Base-by-base conservation (phyloP, 768 basidiomycete species). In the Boletus patriciae region DNA sequence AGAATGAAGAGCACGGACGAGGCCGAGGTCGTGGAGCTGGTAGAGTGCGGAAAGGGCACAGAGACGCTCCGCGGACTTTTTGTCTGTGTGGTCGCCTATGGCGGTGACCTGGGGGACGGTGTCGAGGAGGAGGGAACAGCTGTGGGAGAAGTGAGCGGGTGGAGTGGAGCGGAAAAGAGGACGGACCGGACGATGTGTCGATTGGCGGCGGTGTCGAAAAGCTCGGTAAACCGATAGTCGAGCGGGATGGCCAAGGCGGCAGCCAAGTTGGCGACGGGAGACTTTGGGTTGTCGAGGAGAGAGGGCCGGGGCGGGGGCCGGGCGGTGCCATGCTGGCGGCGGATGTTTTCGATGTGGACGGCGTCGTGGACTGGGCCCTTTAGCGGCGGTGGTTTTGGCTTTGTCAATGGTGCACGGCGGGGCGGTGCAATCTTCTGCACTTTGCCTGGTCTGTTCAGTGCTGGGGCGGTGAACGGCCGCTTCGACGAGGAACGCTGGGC, bases 11-110 rank as follows among this genome's bases (percentile, higher is more conserved):
- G 37, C 27, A 80, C 89, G 56, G 70, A 94, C 92, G 46, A 91
- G 65, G 27, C 84, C 85, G 21, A 77, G 67, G 18, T 73, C 72
- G 41, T 86, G 79, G 19, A 95, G 68, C 64, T 94, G 90, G 66
- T 88, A 82, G 34, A 89, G 70, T 8, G 86, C 87, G 43, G 86
- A 86, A 25, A 93, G 73, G 2, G 87, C 86, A 7, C 92, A 90
- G n/a, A 94, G 75, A 67, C 80, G 80, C 62, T 88, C 83, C 0
- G 93, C 86, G 21, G 86, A 79, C 62, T 85, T 86, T 69, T 78
- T 85, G 15, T 73, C 76, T 5, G 68, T 12, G 45, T 77, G 73
- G 70, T 92, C 87, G 8, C 90, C 92, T 3, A 86, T 70, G 9
- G 83, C 91, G 52, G 80, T 63, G 34, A 91, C 68, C 13, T 70